Base-by-base conservation (phyloP, 2,329 filamentous ascomycete species). In the Colletotrichum truncatum region DNA sequence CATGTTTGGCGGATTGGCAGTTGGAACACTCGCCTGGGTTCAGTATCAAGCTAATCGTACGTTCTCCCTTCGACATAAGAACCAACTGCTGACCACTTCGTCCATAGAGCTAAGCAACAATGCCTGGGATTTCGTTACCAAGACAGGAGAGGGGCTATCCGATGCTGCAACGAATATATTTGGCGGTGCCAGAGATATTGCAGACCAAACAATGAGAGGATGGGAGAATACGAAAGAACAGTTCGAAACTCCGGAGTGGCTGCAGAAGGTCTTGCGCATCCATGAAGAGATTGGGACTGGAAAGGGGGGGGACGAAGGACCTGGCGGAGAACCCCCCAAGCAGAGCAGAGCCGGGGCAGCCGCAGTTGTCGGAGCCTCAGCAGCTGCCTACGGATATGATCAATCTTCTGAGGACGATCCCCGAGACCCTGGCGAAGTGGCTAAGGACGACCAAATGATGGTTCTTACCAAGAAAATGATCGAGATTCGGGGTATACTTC, bases 381-480 rank as follows among this genome's bases (percentile, higher is more conserved):
- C 90, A 30, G 88, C 91, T 14, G 93, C 93, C 1, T 93, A 97
- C 75, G 93, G 91, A 36, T 91, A 94, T 72, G 89, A 93, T 21
- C 84, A 90, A 62, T 87, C 89, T 2, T 80, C 83, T 38, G 88
- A 91, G 34, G 88, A 95, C 34, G 88, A 91, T 68, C 78, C 84
- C 4, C 84, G 89, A 59, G 82, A 84, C 8, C 83, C 81, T 18
- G 88, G 91, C 60, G 89, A 92, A 73, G 84, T 86, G 51, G 93
- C 93, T 16, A 89, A 89, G 72, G 96, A 99, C 73, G 96, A 99
- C 76, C 96, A 99, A 78, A 99, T 99, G 95, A 99, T 99, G 96
- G 85, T 98, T 70, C 83, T 99, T 73, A 99, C 97, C 2, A 95
- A 96, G 82, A 98, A 98, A 81, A 99, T 99, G 96, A 99, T 99